phyloP scores from a whole-genome alignment of 2,329 filamentous ascomycete species.

The Thermothelomyces thermophilus region DNA sequence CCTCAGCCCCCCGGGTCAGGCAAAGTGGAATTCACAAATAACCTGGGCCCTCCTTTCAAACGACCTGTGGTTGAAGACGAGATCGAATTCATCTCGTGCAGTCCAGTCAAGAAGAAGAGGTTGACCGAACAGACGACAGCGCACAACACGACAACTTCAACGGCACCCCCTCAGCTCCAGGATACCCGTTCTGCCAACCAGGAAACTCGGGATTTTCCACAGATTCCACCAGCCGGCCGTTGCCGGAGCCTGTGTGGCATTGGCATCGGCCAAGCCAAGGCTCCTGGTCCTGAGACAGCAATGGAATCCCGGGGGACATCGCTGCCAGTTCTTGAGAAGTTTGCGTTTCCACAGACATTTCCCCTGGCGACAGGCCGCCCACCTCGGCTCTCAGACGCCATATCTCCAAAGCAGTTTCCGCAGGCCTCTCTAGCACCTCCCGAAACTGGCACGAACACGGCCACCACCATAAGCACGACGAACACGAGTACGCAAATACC shows the following conservation, averaged over 20 bases:
- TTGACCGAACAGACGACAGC: not conserved
- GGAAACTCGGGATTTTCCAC: not conserved
- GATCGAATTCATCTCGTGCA: slow-evolving; percentile 39
- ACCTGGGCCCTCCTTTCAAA: slow-evolving; percentile 23
- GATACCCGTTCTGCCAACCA: not conserved
- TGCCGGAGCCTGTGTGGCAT: slow-evolving; percentile 28
- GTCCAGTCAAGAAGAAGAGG: slow-evolving; percentile 35
- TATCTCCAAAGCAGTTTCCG: slow-evolving; percentile 34
- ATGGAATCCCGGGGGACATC: slow-evolving; percentile 30
- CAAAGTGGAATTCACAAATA: not conserved
- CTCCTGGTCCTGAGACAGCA: slow-evolving; percentile 24
- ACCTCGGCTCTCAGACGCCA: slow-evolving; percentile 28
- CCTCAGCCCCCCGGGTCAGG: not conserved
- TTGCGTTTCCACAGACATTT: slow-evolving; percentile 27
- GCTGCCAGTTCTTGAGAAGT: slow-evolving; percentile 31
- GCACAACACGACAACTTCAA: slow-evolving; percentile 15
- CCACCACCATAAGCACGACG: not conserved
- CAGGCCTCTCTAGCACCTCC: slow-evolving; percentile 16
- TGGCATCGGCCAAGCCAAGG: slow-evolving; percentile 22
- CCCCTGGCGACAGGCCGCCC: slow-evolving; percentile 12
- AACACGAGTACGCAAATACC: no score
- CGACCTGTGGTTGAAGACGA: slow-evolving; percentile 33
- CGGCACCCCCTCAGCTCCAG: slow-evolving; percentile 18
- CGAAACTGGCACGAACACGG: not conserved
- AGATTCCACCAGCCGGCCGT: slow-evolving; percentile 15